These are phyloP conservation scores for Aspergillus japonicus DNA, from an alignment of 2,329 filamentous ascomycete species.

Conservation along the genomic window DNA sequence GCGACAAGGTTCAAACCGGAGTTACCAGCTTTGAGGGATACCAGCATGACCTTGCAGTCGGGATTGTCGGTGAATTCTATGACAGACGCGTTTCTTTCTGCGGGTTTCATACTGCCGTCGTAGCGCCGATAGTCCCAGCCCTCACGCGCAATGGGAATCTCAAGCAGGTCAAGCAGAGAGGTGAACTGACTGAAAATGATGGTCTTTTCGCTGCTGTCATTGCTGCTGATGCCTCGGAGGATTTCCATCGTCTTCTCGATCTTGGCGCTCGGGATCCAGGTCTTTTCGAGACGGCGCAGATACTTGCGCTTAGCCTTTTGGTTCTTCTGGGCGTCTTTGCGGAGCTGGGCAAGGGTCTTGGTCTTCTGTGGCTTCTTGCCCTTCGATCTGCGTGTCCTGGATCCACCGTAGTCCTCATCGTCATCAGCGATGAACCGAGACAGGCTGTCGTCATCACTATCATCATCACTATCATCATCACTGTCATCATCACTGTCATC, in stretches of 20 bases:
- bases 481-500: constrained; percentile 19
- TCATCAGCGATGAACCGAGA: constrained; percentile 20
- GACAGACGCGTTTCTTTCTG: constrained; percentile 65
- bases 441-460: constrained; percentile 32
- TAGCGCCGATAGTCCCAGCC: constrained; percentile 66
- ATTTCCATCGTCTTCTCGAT: constrained; percentile 68
- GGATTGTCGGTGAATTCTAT: constrained; percentile 64
- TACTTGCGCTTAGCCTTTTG: constrained; percentile 66
- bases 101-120: constrained; percentile 71
- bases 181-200: constrained; percentile 84
- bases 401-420: constrained; percentile 32
- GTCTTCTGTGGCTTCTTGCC: constrained; percentile 47
- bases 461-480: constrained; percentile 30
- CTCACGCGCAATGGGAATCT: constrained; percentile 65
- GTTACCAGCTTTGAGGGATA: constrained; percentile 78
- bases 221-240: constrained; percentile 52
- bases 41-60: constrained; percentile 67
- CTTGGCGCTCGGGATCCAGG: constrained; percentile 74
- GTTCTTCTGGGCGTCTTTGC: constrained; percentile 59
- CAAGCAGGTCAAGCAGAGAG: constrained; percentile 71
- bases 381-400: constrained; percentile 28
- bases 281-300: constrained; percentile 63
- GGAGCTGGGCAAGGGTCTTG: constrained; percentile 32
- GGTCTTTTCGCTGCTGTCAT: constrained; percentile 65
- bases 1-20: constrained; percentile 82